These are phyloP conservation scores for Pythium vanterpoolii DNA, from an alignment of 352 stramenopile genomes.

Conservation along the genomic window DNA sequence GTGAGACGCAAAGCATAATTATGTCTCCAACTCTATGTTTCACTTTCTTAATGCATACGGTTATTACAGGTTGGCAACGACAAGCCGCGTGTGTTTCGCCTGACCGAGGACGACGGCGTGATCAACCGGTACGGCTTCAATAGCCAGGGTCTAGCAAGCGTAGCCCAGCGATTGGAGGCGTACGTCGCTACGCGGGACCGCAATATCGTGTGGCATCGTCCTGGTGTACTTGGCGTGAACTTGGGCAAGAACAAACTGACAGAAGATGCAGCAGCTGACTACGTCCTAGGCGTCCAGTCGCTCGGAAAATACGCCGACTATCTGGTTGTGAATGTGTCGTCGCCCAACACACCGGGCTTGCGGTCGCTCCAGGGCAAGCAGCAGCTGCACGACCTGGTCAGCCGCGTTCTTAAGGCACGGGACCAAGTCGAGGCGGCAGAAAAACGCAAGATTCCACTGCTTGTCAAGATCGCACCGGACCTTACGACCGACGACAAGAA, in stretches of 20 bases:
- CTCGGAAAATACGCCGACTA: conserved; percentile 96
- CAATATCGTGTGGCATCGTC: conserved; percentile 35
- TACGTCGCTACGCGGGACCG: conserved; percentile 46
- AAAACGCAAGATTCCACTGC: conserved; percentile 81
- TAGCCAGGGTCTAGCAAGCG: conserved; percentile 85
- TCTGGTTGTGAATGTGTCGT: conserved; percentile 98
- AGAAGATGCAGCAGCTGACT: conserved; percentile 83
- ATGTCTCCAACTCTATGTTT: background rate
- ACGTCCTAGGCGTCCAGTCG: conserved; percentile 87
- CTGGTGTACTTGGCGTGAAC: conserved; percentile 94
- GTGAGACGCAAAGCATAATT: conserved; percentile 8
- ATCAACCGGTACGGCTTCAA: conserved; percentile 99
- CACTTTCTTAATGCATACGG: background rate
- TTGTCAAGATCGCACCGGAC: conserved; percentile 98
- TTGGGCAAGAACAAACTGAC: conserved; percentile 98
- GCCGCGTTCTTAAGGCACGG: conserved; percentile 62
- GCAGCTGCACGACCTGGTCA: conserved; percentile 77
- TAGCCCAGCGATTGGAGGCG: conserved; percentile 59
- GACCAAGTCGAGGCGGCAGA: conserved; percentile 55
- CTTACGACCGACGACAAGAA: conserved; percentile 93
- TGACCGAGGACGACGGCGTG: conserved; percentile 92
- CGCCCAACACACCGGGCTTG: conserved; percentile 93
- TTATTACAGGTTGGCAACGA: conserved; percentile 86
- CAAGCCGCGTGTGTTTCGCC: conserved; percentile 95
- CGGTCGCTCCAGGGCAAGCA: conserved; percentile 76